These are phyloP conservation scores for Cyclotella baltica DNA, from an alignment of 108 stramenopile species.

Conservation along the genomic window DNA sequence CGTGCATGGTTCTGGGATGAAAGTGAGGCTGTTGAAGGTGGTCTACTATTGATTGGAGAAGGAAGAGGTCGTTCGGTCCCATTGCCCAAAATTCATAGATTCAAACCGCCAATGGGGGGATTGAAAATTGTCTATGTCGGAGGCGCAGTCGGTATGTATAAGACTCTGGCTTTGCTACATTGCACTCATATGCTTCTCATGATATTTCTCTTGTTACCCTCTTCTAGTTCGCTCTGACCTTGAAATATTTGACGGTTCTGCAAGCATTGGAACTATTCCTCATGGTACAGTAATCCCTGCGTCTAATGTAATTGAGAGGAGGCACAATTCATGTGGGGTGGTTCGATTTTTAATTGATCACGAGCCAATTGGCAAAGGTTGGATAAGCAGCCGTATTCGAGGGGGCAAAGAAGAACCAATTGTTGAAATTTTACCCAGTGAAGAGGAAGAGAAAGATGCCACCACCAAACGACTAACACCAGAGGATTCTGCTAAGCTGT, in stretches of 20 bases:
- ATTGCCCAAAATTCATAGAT: conserved; percentile 69
- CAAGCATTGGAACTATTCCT: conserved; percentile 78
- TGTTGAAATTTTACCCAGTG: conserved; percentile 57
- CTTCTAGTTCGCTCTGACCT: conserved; percentile 71
- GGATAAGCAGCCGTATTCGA: conserved; percentile 88
- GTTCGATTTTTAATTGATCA: conserved; percentile 78
- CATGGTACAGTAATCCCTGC: conserved; percentile 65
- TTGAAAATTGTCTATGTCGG: conserved; percentile 74
- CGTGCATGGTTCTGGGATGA: conserved; percentile 87
- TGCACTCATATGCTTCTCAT: neutral
- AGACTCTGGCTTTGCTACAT: neutral
- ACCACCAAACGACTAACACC: conserved; percentile 47
- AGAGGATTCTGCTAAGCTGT: conserved; percentile 69
- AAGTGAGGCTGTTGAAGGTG: conserved; percentile 87
- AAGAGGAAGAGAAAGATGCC: conserved; percentile 21
- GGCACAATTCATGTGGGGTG: conserved; percentile 91
- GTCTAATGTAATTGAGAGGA: conserved; percentile 73
- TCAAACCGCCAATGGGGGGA: conserved; percentile 67
- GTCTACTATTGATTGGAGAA: conserved; percentile 66
- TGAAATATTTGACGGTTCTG: conserved; percentile 83
- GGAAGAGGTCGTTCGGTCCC: conserved; percentile 55
- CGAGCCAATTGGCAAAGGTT: conserved; percentile 73
- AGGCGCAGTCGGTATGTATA: conserved; percentile 70
- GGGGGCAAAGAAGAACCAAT: conserved; percentile 91
- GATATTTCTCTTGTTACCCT: neutral